Percentiles rank a stretch among this genome's conserved stretches.
Evolutionary conservation across 2,329 filamentous ascomycete genomes (phyloP).

Genomic region (Penicillium sp.): DNA sequence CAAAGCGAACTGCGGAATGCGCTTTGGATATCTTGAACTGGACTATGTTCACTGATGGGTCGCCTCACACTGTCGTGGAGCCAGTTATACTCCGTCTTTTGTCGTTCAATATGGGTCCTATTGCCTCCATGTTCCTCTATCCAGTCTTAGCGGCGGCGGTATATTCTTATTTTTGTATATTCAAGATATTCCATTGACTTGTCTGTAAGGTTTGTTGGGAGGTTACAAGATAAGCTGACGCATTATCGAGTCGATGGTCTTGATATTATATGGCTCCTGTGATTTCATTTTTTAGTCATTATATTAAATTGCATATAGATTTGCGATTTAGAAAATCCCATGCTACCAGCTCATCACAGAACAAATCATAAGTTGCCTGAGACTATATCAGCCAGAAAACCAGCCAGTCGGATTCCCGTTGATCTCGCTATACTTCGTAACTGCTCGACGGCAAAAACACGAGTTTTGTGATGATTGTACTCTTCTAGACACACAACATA

Average conservation of each 20-base stretch:
- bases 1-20: neutral
- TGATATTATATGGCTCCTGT: too few species aligned
- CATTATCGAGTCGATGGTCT: too few species aligned
- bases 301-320: too few species aligned
- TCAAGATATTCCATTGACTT: neutral
- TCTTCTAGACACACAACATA: neutral
- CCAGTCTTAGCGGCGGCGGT: neutral
- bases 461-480: neutral
- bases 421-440: neutral
- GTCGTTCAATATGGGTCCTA: neutral
- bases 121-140: neutral
- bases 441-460: neutral
- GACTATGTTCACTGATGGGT: conserved; percentile 3
- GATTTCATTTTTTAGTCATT: too few species aligned
- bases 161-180: neutral
- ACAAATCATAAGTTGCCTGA: neutral
- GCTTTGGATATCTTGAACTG: neutral
- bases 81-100: neutral
- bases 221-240: too few species aligned
- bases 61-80: neutral
- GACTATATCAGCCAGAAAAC: neutral
- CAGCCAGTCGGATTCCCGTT: neutral
- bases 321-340: too few species aligned
- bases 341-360: too few species aligned
- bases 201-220: too few species aligned